phyloP scores from a whole-genome alignment of 768 basidiomycete genomes.

The Chalciporus sphaerocephalus region DNA sequence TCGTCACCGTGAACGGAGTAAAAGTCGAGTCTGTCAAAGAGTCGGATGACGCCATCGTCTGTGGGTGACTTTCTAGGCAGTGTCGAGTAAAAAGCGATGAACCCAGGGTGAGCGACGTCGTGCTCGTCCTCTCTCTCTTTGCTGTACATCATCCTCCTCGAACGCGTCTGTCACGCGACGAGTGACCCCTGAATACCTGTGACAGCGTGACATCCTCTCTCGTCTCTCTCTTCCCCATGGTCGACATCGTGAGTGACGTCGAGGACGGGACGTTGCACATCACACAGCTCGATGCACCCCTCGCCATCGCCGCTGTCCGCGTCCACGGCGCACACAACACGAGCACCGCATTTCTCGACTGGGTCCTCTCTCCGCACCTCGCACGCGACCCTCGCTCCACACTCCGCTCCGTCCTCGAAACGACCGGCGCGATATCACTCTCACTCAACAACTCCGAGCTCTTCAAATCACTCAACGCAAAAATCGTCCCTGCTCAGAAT shows the following conservation, averaged over 20 bases:
- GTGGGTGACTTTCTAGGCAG: conserved; percentile 62
- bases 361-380: conserved; percentile 67
- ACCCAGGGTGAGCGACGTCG: conserved; percentile 62
- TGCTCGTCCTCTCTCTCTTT: conserved; percentile 56
- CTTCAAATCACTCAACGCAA: conserved; percentile 63
- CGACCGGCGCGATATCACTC: conserved; percentile 62
- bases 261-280: not conserved
- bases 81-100: conserved; percentile 63
- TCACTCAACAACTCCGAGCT: conserved; percentile 71
- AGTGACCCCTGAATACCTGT: conserved; percentile 8
- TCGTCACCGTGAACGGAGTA: conserved; percentile 89
- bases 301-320: conserved; percentile 72
- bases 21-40: conserved; percentile 82
- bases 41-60: conserved; percentile 75
- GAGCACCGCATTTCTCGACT: conserved; percentile 75
- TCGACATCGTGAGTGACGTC: conserved; percentile 16
- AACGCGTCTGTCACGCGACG: not conserved
- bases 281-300: conserved; percentile 55
- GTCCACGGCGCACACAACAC: conserved; percentile 76
- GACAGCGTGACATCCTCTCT: conserved; percentile 20
- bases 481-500: conserved; percentile 54
- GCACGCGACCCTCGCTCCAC: conserved; percentile 19
- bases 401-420: conserved; percentile 65
- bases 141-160: conserved; percentile 50
- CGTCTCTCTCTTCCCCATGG: conserved; percentile 11